phyloP scores from a whole-genome alignment of 2,329 filamentous ascomycete genomes.

The Bipolaris gigantea region DNA sequence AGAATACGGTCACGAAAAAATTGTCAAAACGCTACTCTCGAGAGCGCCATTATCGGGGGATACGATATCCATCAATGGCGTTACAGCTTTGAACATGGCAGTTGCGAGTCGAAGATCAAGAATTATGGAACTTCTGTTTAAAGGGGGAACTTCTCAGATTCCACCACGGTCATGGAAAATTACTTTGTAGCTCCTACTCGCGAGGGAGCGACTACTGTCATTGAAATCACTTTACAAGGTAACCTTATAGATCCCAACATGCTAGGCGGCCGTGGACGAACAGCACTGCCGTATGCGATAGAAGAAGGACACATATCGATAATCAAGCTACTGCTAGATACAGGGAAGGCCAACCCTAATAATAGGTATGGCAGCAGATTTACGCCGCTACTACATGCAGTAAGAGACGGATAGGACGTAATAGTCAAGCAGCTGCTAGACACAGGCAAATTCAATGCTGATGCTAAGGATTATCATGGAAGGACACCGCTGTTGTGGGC shows the following conservation, averaged over 20 bases:
- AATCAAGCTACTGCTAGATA: not conserved
- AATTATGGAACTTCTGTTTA: not conserved
- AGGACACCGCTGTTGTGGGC: too few species aligned
- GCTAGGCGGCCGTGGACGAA: not conserved
- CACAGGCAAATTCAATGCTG: too few species aligned
- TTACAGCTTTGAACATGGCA: not conserved
- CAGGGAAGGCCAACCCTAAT: not conserved
- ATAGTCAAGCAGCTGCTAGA: too few species aligned
- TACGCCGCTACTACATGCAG: too few species aligned
- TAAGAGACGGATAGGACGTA: too few species aligned
- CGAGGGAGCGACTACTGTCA: accelerated
- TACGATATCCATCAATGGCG: not conserved
- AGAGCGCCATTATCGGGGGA: not conserved
- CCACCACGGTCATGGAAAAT: too few species aligned
- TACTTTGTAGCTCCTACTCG: not conserved
- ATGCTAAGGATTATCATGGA: too few species aligned
- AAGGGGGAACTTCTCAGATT: not conserved
- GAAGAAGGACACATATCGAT: not conserved
- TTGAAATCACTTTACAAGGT: not conserved
- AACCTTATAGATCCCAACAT: not conserved
- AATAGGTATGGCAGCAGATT: too few species aligned
- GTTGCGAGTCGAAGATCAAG: accelerated
- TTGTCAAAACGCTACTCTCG: not conserved
- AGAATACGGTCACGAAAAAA: not conserved
- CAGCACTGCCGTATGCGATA: not conserved